Conservation (phyloP, 169 alveolate genomes). For the Plasmodium gonderi region DNA sequence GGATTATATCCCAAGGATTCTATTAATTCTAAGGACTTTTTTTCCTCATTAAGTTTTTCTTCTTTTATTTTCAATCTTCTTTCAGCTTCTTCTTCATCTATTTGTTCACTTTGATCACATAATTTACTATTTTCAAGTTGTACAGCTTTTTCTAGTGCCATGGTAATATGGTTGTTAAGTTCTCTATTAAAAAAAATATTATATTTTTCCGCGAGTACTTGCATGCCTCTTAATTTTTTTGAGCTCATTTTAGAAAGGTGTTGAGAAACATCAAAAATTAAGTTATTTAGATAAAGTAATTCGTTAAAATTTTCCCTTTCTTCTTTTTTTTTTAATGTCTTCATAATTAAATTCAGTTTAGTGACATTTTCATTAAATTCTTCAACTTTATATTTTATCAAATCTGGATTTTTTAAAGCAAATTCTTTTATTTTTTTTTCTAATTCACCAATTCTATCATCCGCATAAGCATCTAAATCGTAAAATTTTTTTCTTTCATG, state of each 20-base stretch:
- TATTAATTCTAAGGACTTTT: not conserved
- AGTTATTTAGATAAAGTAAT: conserved; percentile 23
- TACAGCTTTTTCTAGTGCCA: conserved; percentile 34
- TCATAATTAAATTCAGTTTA: conserved; percentile 40
- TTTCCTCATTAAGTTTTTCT: not conserved
- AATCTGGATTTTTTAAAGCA: conserved; percentile 19
- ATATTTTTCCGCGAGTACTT: conserved; percentile 25
- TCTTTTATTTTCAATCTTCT: not conserved
- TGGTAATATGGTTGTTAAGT: not conserved
- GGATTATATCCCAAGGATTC: conserved; percentile 41
- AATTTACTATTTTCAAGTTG: not conserved
- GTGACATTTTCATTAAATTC: conserved; percentile 51
- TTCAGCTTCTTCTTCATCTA: conserved; percentile 19
- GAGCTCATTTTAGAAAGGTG: not conserved
- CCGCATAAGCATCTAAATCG: conserved; percentile 53
- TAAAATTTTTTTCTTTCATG: conserved; percentile 52
- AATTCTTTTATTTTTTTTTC: conserved; percentile 34
- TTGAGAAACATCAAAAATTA: conserved; percentile 41
- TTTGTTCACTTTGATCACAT: not conserved
- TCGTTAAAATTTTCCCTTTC: conserved; percentile 36
- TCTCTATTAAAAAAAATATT: conserved; percentile 20
- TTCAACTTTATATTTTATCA: conserved; percentile 58
- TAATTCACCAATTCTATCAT: conserved; percentile 22
- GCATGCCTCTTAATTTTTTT: conserved; percentile 29
- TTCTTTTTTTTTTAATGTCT: conserved; percentile 29